Evolutionary conservation across 2,329 filamentous ascomycete species (phyloP), one percentile per base, ranked within the genome.

Genomic region (Fusarium annulatum): DNA sequence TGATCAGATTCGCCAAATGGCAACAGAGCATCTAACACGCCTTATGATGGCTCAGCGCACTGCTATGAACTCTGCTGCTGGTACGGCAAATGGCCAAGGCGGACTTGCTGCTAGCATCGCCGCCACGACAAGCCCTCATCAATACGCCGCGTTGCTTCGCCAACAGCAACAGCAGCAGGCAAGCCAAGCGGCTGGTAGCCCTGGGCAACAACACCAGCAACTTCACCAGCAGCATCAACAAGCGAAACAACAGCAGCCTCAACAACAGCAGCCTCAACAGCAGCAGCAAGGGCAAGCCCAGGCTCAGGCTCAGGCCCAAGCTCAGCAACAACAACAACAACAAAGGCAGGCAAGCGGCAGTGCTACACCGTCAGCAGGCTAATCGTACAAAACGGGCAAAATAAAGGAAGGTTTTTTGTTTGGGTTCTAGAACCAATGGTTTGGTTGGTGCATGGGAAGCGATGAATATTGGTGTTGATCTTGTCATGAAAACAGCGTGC

Each of bases 61-160:
- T 30, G 87, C 87, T 4, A 89, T 90, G 86, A 88, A 85, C 72
- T 85, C 87, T 34, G 88, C 88, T 5, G 86, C 87, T 5, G 88
- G 88, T 15, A 85, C 81, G 19, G 67, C 67, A 3, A 82, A 83
- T 9, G 83, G 83, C 12, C 85, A 88, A 70, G 81, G 86, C 19
- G 84, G 84, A 5, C 84, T 88, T 60, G 82, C 86, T 21, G 88
- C 86, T 57, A 84, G 86, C 23, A 84, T 88, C 55, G 81, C 84
- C 2, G 82, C 84, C 23, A 86, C 86, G 1, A 83, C 84, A 3
- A 88, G 86, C 64, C 88, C 88, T 34, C 88, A 90, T 45, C 88
- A 90, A 69, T 90, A 90, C 75, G 88, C 88, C 3, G 88, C 89
- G 63, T 81, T 90, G 39, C 84, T 90, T 14, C 82, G 88, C 49